These are phyloP conservation scores for Angophora floribunda DNA, from an alignment of 345 rosid species.

Conservation along the genomic window DNA sequence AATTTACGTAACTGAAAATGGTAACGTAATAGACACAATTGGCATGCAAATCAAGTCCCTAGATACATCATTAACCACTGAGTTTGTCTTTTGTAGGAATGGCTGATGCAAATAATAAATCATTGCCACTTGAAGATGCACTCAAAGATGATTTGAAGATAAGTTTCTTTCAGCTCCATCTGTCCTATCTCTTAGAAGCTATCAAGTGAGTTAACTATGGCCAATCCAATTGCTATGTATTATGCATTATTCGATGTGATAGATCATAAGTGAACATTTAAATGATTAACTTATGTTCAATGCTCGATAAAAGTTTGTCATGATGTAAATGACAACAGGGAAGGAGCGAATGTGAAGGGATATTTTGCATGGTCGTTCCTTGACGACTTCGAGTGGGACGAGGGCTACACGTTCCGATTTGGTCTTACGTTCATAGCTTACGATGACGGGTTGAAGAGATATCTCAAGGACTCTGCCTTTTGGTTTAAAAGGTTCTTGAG, in stretches of 20 bases:
- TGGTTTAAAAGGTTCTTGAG: conserved; percentile 17
- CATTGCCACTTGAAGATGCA: conserved; percentile 3
- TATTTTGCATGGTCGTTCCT: conserved; percentile 20
- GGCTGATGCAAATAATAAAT: not conserved
- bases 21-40: conserved; percentile 1
- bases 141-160: conserved; percentile 1
- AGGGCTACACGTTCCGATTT: conserved; percentile 14
- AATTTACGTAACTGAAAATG: conserved; percentile 47
- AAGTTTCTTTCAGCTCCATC: not conserved
- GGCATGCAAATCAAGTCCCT: not conserved
- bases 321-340: not conserved
- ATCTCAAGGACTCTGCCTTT: conserved; percentile 17
- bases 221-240: not conserved
- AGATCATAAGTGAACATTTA: not conserved
- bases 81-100: not conserved
- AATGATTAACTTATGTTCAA: not conserved
- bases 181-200: not conserved
- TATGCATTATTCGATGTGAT: not conserved
- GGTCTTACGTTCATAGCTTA: conserved; percentile 14
- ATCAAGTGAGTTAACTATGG: not conserved
- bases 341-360: conserved; percentile 21
- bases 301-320: not conserved
- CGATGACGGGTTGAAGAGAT: conserved; percentile 5
- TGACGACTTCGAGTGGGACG: conserved; percentile 19
- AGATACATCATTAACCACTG: not conserved